A percentile compares a stretch with the other conserved stretches of the same genome.
These are phyloP conservation scores for Lipomyces kockii DNA, from an alignment of 805 yeast species.

Conservation along the genomic window DNA sequence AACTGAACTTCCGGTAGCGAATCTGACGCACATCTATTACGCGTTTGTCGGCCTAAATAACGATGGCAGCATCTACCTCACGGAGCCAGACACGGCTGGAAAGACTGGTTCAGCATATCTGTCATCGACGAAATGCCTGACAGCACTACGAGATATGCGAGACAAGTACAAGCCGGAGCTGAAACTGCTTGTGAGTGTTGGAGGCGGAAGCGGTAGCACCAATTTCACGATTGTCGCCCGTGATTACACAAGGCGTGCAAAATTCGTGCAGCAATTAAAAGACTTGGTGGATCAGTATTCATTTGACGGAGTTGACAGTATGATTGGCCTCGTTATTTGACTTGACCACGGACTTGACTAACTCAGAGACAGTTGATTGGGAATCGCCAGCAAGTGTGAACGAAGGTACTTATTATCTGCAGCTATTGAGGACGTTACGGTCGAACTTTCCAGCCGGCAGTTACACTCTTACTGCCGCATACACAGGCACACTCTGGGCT, in stretches of 20 bases:
- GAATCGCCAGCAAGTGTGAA: conserved; percentile 67
- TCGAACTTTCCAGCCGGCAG: conserved; percentile 8
- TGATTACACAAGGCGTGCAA: conserved; percentile 47
- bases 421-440: conserved; percentile 51
- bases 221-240: conserved; percentile 54
- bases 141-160: conserved; percentile 6
- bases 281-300: conserved; percentile 56
- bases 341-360: not conserved
- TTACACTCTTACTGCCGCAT: conserved; percentile 24
- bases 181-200: conserved; percentile 72
- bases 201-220: conserved; percentile 68
- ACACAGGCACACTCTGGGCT: conserved; percentile 30
- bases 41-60: conserved; percentile 70
- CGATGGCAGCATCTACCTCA: conserved; percentile 55
- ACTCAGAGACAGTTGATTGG: conserved; percentile 66
- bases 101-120: conserved; percentile 1
- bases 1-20: conserved; percentile 60
- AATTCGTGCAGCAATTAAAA: conserved; percentile 57
- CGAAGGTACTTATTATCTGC: conserved; percentile 54
- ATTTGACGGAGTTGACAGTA: conserved; percentile 80
- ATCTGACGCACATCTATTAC: conserved; percentile 70
- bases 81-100: conserved; percentile 46
- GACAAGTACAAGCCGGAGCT: conserved; percentile 43
- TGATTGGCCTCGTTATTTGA: not conserved
- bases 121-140: conserved; percentile 15